Evolutionary conservation across 2,329 filamentous ascomycete species (phyloP), one percentile per base, ranked within the genome.

Genomic region (Fusarium napiforme): DNA sequence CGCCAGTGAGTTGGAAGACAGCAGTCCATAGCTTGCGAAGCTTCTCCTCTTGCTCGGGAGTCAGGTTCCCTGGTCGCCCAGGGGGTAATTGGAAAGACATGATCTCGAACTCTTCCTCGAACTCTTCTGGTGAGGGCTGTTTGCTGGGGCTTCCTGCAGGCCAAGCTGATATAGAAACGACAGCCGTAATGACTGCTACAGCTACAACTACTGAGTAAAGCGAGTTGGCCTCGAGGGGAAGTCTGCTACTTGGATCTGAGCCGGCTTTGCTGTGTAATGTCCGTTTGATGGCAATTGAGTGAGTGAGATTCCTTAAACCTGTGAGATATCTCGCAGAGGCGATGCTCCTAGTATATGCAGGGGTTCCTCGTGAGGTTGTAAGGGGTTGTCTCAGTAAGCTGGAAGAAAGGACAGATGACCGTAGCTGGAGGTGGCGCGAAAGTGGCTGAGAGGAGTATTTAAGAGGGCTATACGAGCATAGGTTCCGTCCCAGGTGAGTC

Each of bases 11-110:
- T 71, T 93, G 91, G 74, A 97, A 88, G 43, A 94, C 87, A 60
- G 91, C 85, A 19, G 88, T 83, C 96, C 96, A 99, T 75, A 98
- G 88, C 82, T 97, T 93, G 78, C 92, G 93, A 66, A 99, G 86
- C 84, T 97, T 98, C 72, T 89, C 89, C 78, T 97, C 94, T 84
- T 99, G 91, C 71, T 98, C 95, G 7, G 90, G 82, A n/a, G 95
- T 98, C 66, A 99, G 87, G 76, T 93, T 97, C 67, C 94, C 95
- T 61, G 94, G 89, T 69, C 95, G 91, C 60, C 96, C 96, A 42
- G 92, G 89, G 49, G 87, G 88, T 28, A 79, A 69, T 75, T 87
- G 82, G 30, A 78, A 50, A 46, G 85, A 77, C 86, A 87, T 87
- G 37, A 45, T 71, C 67, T 75, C 69, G 21, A 76, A 21, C 19